Conservation (phyloP, 129 eudicot genomes). For the Oenanthe sinensis region DNA sequence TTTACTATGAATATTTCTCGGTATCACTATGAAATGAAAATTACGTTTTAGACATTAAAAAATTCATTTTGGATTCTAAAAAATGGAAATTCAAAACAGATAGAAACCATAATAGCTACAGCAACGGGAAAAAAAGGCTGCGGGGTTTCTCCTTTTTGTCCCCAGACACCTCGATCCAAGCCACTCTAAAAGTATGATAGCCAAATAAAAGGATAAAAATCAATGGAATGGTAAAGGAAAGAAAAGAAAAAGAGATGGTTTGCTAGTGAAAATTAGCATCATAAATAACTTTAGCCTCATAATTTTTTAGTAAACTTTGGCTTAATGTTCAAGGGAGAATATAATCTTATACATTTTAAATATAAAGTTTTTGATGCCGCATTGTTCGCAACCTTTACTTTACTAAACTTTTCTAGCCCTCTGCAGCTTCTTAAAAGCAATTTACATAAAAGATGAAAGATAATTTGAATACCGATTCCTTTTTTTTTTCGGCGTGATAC, state of each 20-base stretch:
- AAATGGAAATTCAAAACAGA: not conserved
- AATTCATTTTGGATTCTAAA: not conserved
- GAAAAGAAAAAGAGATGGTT: not conserved
- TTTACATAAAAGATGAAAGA: not conserved
- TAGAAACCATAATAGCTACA: not conserved
- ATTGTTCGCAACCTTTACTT: not conserved
- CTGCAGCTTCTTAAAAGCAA: not conserved
- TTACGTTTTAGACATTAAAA: not conserved
- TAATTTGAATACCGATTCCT: too few species aligned
- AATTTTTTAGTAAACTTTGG: too few species aligned
- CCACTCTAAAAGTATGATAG: not conserved
- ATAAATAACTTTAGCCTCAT: too few species aligned
- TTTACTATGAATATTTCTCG: not conserved
- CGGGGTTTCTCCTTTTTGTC: not conserved
- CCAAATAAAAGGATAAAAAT: not conserved
- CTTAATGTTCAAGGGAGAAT: not conserved
- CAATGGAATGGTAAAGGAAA: not conserved
- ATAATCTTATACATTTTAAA: too few species aligned
- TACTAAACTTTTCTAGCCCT: not conserved
- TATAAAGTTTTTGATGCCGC: not conserved
- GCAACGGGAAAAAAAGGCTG: conserved; percentile 4
- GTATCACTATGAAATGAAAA: not conserved
- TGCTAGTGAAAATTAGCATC: not conserved
- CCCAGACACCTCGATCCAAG: not conserved
- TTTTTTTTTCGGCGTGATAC: too few species aligned